A percentile compares a stretch with the other conserved stretches of the same genome.
Evolutionary conservation across 768 basidiomycete genomes (phyloP).

Genomic region (Leccinum broughii): DNA sequence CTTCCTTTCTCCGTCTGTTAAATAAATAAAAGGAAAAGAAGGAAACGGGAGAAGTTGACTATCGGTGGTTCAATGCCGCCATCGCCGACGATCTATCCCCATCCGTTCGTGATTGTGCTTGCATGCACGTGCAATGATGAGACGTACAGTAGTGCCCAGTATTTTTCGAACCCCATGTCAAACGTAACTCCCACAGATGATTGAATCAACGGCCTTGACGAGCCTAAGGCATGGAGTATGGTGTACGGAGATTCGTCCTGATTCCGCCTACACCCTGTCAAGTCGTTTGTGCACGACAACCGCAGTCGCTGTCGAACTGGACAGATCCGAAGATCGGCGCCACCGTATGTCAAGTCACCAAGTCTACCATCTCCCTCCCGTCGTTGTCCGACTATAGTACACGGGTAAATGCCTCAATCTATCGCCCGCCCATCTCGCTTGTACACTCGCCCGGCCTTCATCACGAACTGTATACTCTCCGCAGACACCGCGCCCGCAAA

Average conservation of each 20-base stretch:
- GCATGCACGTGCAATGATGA: neutral
- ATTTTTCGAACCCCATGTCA: neutral
- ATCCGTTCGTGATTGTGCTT: neutral
- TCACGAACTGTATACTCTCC: constrained; percentile 51
- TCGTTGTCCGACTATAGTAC: neutral
- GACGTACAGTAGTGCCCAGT: neutral
- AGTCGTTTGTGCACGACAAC: neutral
- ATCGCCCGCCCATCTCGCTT: constrained; percentile 37
- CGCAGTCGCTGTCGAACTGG: neutral
- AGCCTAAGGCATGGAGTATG: neutral
- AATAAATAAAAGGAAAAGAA: neutral
- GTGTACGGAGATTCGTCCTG: neutral
- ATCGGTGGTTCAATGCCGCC: neutral
- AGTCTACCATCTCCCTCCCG: neutral
- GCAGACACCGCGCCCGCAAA: constrained; percentile 48
- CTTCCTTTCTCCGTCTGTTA: neutral
- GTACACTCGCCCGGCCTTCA: constrained; percentile 55
- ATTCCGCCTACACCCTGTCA: neutral
- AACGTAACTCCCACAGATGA: neutral
- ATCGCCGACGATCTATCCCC: neutral
- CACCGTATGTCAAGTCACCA: neutral
- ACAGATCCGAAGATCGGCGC: neutral
- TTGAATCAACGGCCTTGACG: neutral
- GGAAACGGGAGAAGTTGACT: neutral
- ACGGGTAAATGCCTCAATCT: neutral